Evolutionary conservation across 164 flowering plant species (phyloP), one percentile per base, ranked within the genome.

Genomic region (Macadamia integrifolia): DNA sequence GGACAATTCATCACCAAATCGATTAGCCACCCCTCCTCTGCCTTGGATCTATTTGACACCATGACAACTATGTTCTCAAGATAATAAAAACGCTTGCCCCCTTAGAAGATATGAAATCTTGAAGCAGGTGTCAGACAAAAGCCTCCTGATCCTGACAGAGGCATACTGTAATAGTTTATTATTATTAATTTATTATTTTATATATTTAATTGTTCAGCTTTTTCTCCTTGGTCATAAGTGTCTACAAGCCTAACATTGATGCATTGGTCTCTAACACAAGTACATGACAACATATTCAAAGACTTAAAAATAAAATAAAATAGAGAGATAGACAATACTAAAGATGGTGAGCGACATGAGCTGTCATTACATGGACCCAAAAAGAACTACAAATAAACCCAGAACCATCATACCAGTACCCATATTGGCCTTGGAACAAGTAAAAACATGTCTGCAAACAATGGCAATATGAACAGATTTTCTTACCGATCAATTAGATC

Each of bases 401-500:
- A 49, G 8, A 2, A 14, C 5, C 53, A 49, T 10, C 53, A 49
- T 49, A 49, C 53, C 53, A 10, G 11, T 49, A 49, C 53, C 8
- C 53, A 49, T 49, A 10, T 49, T 49, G 53, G 15, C 15, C 53
- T 49, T 12, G 43, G 53, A 29, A 61, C 3, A 46, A 62, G 35
- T 17, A 50, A 67, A 75, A 40, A 57, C 42, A 60, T 10, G 30
- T 61, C 3, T 35, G 40, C 40, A 61, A n/a, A 65, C 56, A 71
- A 65, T 9, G 7, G n/a, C 1, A 70, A 57, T 14, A 6, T 35
- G 15, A 55, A 60, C 49, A 46, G 55, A 11, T 57, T 67, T 12
- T 61, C 90, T 83, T 84, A 95, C 99, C 85, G 73, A 72, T 95
- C 92, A 76, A 95, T 89, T 31, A 95, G 74, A 81, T 95, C 99